Evolutionary conservation across 225 moss, liverwort and hornwort species (phyloP).

Genomic region (Neckera pumila): DNA sequence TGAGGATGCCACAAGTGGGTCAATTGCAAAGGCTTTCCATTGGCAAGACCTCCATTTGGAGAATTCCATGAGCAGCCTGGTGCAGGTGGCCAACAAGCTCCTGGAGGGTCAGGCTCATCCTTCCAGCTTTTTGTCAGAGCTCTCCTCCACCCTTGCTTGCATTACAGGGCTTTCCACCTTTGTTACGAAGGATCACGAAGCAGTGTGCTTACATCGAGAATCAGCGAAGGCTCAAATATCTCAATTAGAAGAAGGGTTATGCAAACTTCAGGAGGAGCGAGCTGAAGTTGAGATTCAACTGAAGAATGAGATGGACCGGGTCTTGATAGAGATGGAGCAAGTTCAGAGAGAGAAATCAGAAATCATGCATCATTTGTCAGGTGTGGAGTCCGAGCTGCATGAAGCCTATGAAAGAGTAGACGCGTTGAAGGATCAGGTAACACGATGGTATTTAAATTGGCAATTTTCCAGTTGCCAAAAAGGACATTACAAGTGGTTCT

Average conservation of each 20-base stretch:
- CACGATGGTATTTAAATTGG: neutral
- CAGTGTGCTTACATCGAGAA: neutral
- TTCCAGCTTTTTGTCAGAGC: conserved; percentile 7
- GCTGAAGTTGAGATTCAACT: conserved; percentile 5
- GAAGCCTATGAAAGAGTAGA: conserved; percentile 5
- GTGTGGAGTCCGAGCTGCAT: conserved; percentile 4
- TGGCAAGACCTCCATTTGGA: conserved; percentile 28
- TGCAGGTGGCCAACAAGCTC: conserved; percentile 1
- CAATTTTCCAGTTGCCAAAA: neutral
- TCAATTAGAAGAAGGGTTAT: conserved; percentile 7
- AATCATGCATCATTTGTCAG: neutral
- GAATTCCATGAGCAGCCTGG: conserved; percentile 10
- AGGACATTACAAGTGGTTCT: neutral
- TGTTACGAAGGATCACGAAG: conserved; percentile 3
- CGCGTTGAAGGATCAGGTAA: conserved; percentile 6
- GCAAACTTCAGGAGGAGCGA: conserved; percentile 6
- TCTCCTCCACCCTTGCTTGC: conserved; percentile 16
- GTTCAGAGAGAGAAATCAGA: conserved; percentile 16
- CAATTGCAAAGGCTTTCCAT: neutral
- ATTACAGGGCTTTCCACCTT: conserved; percentile 5
- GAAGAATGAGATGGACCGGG: neutral
- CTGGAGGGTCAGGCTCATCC: neutral
- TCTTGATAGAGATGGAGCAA: neutral
- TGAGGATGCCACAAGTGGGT: neutral
- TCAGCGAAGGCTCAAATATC: neutral